Evolutionary conservation across 495 filamentous ascomycete genomes (phyloP).

Genomic region (Daldinia concentrica): DNA sequence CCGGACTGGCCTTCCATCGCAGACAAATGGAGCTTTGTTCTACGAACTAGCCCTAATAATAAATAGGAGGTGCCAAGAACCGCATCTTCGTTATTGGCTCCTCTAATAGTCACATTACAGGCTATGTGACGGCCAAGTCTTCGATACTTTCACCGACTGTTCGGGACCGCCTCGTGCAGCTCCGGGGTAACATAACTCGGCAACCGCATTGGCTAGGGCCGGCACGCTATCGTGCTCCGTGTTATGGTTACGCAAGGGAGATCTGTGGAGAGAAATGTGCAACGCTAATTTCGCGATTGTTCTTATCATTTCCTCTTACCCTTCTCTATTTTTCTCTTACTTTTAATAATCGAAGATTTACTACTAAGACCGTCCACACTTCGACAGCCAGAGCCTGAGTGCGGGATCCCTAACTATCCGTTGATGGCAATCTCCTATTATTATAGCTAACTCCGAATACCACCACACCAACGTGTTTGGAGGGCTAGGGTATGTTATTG

Average conservation of each 20-base stretch:
- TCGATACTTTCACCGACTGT: slow-evolving; percentile 35
- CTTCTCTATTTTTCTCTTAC: background rate
- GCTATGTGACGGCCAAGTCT: slow-evolving; percentile 9
- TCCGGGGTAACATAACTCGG: slow-evolving; percentile 32
- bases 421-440: background rate
- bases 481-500: background rate
- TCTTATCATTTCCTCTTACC: background rate
- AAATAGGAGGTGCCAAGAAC: slow-evolving; percentile 16
- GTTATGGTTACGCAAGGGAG: slow-evolving; percentile 18
- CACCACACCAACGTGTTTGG: background rate
- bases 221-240: slow-evolving; percentile 5
- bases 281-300: slow-evolving; percentile 10
- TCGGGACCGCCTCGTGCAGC: slow-evolving; percentile 36
- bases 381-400: background rate
- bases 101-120: background rate
- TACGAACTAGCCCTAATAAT: slow-evolving; percentile 3
- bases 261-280: slow-evolving; percentile 13
- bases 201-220: slow-evolving; percentile 9
- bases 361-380: background rate
- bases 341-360: background rate
- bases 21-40: background rate
- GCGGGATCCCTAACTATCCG: background rate
- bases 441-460: background rate
- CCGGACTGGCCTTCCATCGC: slow-evolving; percentile 1
- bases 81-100: slow-evolving; percentile 1